These are phyloP conservation scores for Chlorella sp. DNA, from an alignment of 139 green algal species.

Conservation along the genomic window DNA sequence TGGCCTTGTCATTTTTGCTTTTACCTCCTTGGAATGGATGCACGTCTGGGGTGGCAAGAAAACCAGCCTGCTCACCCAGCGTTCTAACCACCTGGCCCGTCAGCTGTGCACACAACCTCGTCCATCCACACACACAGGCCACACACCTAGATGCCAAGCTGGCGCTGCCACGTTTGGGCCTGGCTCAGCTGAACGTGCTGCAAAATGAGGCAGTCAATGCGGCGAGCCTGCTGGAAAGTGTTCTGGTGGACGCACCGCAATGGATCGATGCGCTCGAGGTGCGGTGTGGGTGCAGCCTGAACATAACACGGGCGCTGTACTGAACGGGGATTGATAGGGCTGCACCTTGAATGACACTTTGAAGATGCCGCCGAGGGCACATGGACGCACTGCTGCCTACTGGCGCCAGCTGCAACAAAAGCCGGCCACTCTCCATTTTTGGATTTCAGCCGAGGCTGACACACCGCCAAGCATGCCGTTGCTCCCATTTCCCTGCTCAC, in stretches of 20 bases:
- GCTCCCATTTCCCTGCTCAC: too few species aligned
- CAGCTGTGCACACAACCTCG: too few species aligned
- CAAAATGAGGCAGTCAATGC: slow-evolving; percentile 66
- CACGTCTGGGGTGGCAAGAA: not conserved
- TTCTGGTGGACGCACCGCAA: slow-evolving; percentile 63
- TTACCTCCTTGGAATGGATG: too few species aligned
- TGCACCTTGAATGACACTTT: too few species aligned
- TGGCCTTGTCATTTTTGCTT: not conserved
- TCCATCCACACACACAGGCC: slow-evolving; percentile 51
- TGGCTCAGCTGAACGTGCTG: slow-evolving; percentile 76
- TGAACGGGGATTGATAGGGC: too few species aligned
- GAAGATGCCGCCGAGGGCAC: too few species aligned
- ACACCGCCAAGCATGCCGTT: too few species aligned
- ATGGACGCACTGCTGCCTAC: not conserved
- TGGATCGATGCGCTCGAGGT: slow-evolving; percentile 80
- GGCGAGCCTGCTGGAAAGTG: slow-evolving; percentile 72
- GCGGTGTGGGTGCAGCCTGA: not conserved
- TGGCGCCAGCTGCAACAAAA: not conserved
- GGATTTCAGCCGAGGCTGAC: too few species aligned
- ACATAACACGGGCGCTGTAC: too few species aligned
- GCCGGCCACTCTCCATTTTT: too few species aligned
- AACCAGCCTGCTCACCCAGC: not conserved
- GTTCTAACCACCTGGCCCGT: not conserved
- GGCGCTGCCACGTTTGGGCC: slow-evolving; percentile 70
- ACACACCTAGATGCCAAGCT: slow-evolving; percentile 58